Evolutionary conservation across 768 basidiomycete species (phyloP).

Genomic region (Crucibulum laeve): DNA sequence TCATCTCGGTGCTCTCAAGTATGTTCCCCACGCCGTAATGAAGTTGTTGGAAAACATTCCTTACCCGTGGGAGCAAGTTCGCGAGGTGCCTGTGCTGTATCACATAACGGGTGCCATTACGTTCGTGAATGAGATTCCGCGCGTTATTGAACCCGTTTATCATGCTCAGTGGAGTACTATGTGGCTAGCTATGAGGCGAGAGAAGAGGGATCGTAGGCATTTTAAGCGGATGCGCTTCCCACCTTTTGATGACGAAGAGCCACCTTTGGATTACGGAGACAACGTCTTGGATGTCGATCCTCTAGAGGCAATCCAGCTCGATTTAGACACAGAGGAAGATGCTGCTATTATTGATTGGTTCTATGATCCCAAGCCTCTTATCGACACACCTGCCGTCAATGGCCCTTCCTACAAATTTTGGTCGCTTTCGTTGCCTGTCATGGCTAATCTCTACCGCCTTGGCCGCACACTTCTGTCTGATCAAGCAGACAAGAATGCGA

Average conservation of each 20-base stretch:
- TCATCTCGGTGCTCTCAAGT: slow-evolving; percentile 96
- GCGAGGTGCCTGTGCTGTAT: slow-evolving; percentile 97
- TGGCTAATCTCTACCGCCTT: slow-evolving; percentile 95
- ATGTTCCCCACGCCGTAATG: slow-evolving; percentile 99
- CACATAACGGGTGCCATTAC: slow-evolving; percentile 99
- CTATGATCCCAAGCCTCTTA: slow-evolving; percentile 92
- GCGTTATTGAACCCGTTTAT: slow-evolving; percentile 95
- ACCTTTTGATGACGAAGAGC: slow-evolving; percentile 98
- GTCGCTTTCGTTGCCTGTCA: slow-evolving; percentile 88
- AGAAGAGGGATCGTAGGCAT: slow-evolving; percentile 97
- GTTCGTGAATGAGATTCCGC: slow-evolving; percentile 97
- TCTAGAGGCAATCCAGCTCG: slow-evolving; percentile 94
- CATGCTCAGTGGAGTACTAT: slow-evolving; percentile 99
- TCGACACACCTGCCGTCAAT: slow-evolving; percentile 88
- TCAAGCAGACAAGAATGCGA: slow-evolving; percentile 84
- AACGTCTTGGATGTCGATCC: slow-evolving; percentile 98
- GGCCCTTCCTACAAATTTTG: slow-evolving; percentile 92
- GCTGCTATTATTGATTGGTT: slow-evolving; percentile 94
- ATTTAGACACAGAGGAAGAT: slow-evolving; percentile 91
- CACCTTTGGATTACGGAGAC: slow-evolving; percentile 98
- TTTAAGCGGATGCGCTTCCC: slow-evolving; percentile 99
- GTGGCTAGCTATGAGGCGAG: slow-evolving; percentile 99
- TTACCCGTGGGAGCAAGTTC: slow-evolving; percentile 98
- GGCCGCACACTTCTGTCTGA: slow-evolving; percentile 93
- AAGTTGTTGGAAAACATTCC: slow-evolving; percentile 99